A percentile compares a stretch with the other conserved stretches of the same genome.
Evolutionary conservation across 2,329 filamentous ascomycete genomes (phyloP).

Genomic region (Colletotrichum viniferum): DNA sequence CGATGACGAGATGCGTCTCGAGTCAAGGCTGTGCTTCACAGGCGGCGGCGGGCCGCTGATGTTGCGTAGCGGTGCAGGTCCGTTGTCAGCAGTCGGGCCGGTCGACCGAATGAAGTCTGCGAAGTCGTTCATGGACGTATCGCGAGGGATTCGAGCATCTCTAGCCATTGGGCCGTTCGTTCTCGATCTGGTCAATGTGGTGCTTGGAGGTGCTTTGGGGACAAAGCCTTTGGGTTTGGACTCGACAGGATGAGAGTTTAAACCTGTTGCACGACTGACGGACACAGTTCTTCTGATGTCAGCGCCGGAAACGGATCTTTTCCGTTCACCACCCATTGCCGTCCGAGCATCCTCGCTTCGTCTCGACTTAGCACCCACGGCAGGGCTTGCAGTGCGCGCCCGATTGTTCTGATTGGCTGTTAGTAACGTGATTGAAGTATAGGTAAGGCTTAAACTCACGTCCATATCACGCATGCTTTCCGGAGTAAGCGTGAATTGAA

Average conservation of each 20-base stretch:
- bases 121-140: slow-evolving; percentile 77
- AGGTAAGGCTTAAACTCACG: not conserved
- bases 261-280: slow-evolving; percentile 36
- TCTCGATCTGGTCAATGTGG: slow-evolving; percentile 36
- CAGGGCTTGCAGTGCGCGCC: slow-evolving; percentile 43
- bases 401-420: slow-evolving; percentile 39
- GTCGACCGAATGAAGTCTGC: slow-evolving; percentile 90
- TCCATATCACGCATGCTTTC: slow-evolving; percentile 75
- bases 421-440: not conserved
- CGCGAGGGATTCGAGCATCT: slow-evolving; percentile 73
- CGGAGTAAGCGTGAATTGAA: slow-evolving; percentile 82
- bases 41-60: slow-evolving; percentile 31
- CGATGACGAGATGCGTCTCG: slow-evolving; percentile 39
- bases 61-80: slow-evolving; percentile 39
- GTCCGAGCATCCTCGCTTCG: slow-evolving; percentile 52
- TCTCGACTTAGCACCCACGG: slow-evolving; percentile 42
- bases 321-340: slow-evolving; percentile 38
- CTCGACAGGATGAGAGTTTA: slow-evolving; percentile 38
- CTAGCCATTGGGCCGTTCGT: slow-evolving; percentile 54
- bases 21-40: slow-evolving; percentile 41
- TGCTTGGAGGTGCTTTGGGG: slow-evolving; percentile 34
- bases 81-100: slow-evolving; percentile 64
- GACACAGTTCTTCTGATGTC: slow-evolving; percentile 39
- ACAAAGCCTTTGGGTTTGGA: slow-evolving; percentile 28
- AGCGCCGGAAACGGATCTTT: slow-evolving; percentile 41